Percentiles rank a stretch among this genome's conserved stretches.
Conservation (phyloP, 2,329 filamentous ascomycete species). For the Verticillium zaregamsianum region DNA sequence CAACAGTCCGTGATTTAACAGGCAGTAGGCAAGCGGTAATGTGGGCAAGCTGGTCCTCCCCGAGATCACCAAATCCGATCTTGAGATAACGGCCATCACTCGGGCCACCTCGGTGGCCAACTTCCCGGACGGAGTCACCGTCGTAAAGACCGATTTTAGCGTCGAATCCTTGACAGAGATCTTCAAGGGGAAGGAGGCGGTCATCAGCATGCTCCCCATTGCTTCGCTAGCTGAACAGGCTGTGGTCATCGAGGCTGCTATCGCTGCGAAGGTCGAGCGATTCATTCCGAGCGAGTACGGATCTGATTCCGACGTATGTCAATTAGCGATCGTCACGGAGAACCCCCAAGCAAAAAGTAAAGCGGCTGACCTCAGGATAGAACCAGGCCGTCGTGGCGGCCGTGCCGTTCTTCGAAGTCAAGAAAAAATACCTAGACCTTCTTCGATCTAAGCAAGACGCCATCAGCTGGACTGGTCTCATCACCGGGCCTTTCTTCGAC, state of each 20-base stretch:
- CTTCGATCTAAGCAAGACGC: conserved; percentile 19
- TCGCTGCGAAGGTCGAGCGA: conserved; percentile 46
- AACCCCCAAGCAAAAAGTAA: background rate
- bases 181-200: conserved; percentile 13
- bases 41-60: conserved; percentile 7
- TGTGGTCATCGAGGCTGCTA: conserved; percentile 40
- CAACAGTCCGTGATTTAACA: background rate
- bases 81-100: conserved; percentile 7
- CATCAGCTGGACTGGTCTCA: conserved; percentile 48
- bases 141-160: conserved; percentile 4
- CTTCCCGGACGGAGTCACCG: conserved; percentile 4
- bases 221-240: conserved; percentile 29
- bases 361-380: background rate
- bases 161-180: conserved; percentile 8
- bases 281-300: conserved; percentile 48
- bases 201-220: conserved; percentile 34
- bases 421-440: conserved; percentile 16
- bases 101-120: conserved; percentile 4
- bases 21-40: conserved; percentile 6
- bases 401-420: conserved; percentile 1
- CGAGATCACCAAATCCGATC: conserved; percentile 1
- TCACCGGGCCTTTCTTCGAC: conserved; percentile 49
- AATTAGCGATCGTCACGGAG: background rate
- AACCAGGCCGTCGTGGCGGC: background rate
- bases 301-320: background rate